Percentiles rank a stretch among this genome's conserved stretches.
phyloP scores from a whole-genome alignment of 441 rosid genomes.

The Melastoma candidum region DNA sequence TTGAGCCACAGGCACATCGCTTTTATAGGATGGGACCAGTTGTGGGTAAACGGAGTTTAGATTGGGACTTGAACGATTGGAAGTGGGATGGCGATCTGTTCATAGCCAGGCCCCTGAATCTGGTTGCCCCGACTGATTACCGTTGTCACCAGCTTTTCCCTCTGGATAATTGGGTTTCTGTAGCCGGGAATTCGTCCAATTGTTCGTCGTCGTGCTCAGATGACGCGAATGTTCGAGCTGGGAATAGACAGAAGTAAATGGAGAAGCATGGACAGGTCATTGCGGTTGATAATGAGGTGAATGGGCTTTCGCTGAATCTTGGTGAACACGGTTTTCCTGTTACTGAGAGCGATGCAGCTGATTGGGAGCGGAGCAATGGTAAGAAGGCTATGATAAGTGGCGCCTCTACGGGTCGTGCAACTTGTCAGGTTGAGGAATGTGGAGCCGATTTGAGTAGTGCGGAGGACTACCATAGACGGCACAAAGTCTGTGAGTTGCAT shows the following conservation, averaged over 20 bases:
- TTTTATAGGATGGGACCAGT: slow-evolving; percentile 37
- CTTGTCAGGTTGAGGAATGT: slow-evolving; percentile 92
- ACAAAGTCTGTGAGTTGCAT: slow-evolving; percentile 95
- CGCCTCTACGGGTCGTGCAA: slow-evolving; percentile 45
- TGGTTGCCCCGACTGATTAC: slow-evolving; percentile 23
- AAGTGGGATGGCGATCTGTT: slow-evolving; percentile 98
- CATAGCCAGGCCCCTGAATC: slow-evolving; percentile 58
- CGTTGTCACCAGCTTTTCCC: slow-evolving; percentile 52
- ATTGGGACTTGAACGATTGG: slow-evolving; percentile 96
- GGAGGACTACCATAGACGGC: slow-evolving; percentile 93
- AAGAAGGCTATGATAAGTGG: slow-evolving; percentile 68
- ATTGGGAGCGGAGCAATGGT: slow-evolving; percentile 43
- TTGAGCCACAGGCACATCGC: slow-evolving; percentile 43
- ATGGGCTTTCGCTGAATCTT: slow-evolving; percentile 54
- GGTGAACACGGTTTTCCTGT: slow-evolving; percentile 47
- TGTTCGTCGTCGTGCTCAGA: slow-evolving; percentile 81
- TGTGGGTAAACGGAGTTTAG: slow-evolving; percentile 54
- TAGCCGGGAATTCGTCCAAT: slow-evolving; percentile 48
- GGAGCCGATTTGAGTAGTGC: slow-evolving; percentile 83
- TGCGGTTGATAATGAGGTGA: slow-evolving; percentile 37
- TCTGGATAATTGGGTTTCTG: slow-evolving; percentile 24
- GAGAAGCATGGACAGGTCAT: slow-evolving; percentile 79
- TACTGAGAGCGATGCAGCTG: slow-evolving; percentile 22
- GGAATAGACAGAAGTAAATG: slow-evolving; percentile 43
- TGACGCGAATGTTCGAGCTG: slow-evolving; percentile 44